Percentiles rank a stretch among this genome's conserved stretches.
Conservation (phyloP, 2,329 filamentous ascomycete genomes). For the Aquanectria penicillioides region DNA sequence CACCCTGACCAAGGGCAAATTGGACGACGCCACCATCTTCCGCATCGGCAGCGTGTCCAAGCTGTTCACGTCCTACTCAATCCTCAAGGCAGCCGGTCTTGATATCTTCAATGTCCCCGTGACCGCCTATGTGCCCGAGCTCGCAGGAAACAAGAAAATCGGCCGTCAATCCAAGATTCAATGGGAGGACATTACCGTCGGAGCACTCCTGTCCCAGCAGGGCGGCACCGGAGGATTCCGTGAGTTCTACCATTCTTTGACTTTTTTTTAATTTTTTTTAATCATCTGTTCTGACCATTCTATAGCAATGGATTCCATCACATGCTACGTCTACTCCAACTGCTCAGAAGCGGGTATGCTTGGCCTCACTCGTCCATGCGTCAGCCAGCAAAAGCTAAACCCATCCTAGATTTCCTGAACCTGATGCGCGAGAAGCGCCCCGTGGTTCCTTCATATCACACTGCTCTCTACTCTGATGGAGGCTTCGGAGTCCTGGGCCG, state of each 20-base stretch:
- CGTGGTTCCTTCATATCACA: slow-evolving; percentile 20
- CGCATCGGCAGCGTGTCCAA: slow-evolving; percentile 30
- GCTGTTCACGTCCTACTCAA: slow-evolving; percentile 28
- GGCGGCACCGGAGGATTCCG: slow-evolving; percentile 30
- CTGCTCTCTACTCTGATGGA: slow-evolving; percentile 35
- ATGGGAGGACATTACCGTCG: slow-evolving; percentile 34
- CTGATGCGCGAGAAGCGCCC: slow-evolving; percentile 30
- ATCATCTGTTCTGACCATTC: too few species aligned
- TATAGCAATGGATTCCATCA: too few species aligned
- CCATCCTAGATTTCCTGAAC: slow-evolving; percentile 4
- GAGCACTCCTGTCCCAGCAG: slow-evolving; percentile 31
- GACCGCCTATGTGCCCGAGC: slow-evolving; percentile 29
- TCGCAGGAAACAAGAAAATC: slow-evolving; percentile 17
- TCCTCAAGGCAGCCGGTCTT: slow-evolving; percentile 28
- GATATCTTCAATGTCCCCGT: slow-evolving; percentile 31
- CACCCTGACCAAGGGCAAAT: slow-evolving; percentile 23
- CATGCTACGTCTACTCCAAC: too few species aligned
- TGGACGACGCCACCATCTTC: slow-evolving; percentile 29
- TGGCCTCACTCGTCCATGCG: not conserved
- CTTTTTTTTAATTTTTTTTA: too few species aligned
- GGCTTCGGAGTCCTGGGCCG: slow-evolving; percentile 28
- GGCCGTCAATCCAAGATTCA: slow-evolving; percentile 11
- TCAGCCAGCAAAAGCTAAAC: not conserved
- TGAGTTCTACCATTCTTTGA: not conserved
- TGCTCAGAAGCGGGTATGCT: too few species aligned